A percentile compares a stretch with the other conserved stretches of the same genome.
These are phyloP conservation scores for Xanthoconium purpureum DNA, from an alignment of 768 basidiomycete genomes.

Conservation along the genomic window DNA sequence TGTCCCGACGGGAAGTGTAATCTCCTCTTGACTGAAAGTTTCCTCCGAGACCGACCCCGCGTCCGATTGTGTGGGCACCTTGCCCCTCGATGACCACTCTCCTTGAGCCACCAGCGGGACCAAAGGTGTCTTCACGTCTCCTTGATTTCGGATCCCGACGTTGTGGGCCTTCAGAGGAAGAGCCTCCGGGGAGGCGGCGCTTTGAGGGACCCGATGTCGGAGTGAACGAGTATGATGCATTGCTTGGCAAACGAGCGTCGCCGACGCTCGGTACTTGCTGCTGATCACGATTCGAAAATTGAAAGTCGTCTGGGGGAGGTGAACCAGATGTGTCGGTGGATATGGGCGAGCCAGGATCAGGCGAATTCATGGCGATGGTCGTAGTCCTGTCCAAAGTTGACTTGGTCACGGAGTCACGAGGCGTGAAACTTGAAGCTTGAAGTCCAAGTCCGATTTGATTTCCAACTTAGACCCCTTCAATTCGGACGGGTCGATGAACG, in stretches of 20 bases:
- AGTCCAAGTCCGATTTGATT: too few species aligned
- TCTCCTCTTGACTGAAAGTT: conserved; percentile 33
- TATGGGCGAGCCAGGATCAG: conserved; percentile 36
- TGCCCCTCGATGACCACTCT: conserved; percentile 26
- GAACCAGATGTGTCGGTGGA: conserved; percentile 38
- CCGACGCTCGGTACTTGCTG: conserved; percentile 22
- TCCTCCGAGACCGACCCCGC: conserved; percentile 10
- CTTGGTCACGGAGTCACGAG: conserved; percentile 17
- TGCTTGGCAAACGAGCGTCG: conserved; percentile 21
- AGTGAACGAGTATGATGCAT: conserved; percentile 18
- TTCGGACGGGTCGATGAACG: too few species aligned
- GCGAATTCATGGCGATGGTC: conserved; percentile 33
- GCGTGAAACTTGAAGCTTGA: background rate
- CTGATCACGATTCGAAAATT: conserved; percentile 29
- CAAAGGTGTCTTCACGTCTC: conserved; percentile 43
- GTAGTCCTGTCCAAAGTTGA: background rate
- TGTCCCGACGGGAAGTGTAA: conserved; percentile 46
- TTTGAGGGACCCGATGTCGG: conserved; percentile 39
- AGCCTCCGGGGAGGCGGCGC: conserved; percentile 50
- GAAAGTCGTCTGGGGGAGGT: conserved; percentile 36
- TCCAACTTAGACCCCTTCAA: too few species aligned
- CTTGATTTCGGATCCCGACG: conserved; percentile 51
- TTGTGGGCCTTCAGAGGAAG: conserved; percentile 40
- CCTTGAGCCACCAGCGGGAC: conserved; percentile 18
- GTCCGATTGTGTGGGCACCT: conserved; percentile 5